Base-by-base conservation (phyloP, 2,329 filamentous ascomycete species). In the Microcera coccophila region DNA sequence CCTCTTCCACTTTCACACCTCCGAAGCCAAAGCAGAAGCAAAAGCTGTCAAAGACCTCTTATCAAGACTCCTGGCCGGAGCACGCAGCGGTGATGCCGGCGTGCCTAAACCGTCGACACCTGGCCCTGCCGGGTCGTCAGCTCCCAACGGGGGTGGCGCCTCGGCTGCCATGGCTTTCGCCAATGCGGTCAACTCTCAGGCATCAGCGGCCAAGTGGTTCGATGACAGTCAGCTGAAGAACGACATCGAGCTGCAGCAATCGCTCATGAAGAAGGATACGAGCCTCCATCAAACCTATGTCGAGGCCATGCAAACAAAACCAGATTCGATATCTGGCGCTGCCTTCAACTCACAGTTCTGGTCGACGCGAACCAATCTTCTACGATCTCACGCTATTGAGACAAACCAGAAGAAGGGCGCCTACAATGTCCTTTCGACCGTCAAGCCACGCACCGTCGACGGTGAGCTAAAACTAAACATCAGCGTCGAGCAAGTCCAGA, bases 321-420 rank as follows among this genome's bases (percentile, higher is more conserved):
- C 91, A 1, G 85, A 91, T 7, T 83, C 85, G 2, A 84, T 97
- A 48, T 84, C 85, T 0, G 81, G 85, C 20, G 79, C 79, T 2
- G 84, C 90, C 34, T 95, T 97, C 64, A 90, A 91, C 54, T 75
- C 82, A 1, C 91, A 96, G 63, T 98, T 98, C 69, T 98, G 93
- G 93, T 88, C 89, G 2, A 88, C 89, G 2, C 79, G 94, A 35
- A 79, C 90, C 36, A 89, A 89, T 62, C 72, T 96, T 22, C 75
- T 98, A 21, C 85, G 93, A 11, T 86, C 91, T 0, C 87, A 96
- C 68, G 90, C 90, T 2, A 93, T 95, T 35, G 90, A 97, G 66
- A 82, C 79, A 42, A 82, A 81, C 45, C 94, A 98, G 69, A 85
- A 83, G 55, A 85, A 87, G 52, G 93, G 91, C 5, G 82, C 89